phyloP scores from a whole-genome alignment of 129 eudicot species.

The Flaveria trinervia region DNA sequence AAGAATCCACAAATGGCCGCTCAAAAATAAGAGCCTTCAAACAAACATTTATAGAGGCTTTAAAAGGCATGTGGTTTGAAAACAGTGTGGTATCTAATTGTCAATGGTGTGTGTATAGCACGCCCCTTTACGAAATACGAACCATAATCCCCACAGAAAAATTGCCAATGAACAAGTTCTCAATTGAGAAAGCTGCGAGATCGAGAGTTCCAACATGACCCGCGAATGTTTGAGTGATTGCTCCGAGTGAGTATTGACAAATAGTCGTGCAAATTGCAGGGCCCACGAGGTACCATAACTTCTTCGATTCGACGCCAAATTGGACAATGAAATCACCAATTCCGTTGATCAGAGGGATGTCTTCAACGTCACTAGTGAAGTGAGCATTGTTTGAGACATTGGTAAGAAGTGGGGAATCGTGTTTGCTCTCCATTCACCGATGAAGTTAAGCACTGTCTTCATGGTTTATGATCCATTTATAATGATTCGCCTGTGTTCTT shows the following conservation, averaged over 20 bases:
- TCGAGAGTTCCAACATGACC: slow-evolving; percentile 49
- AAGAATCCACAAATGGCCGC: no score
- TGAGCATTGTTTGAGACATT: slow-evolving; percentile 30
- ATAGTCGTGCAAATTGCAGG: slow-evolving; percentile 57
- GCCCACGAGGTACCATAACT: slow-evolving; percentile 53
- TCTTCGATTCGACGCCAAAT: slow-evolving; percentile 49
- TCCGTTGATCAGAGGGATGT: slow-evolving; percentile 46
- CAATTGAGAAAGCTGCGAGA: slow-evolving; percentile 50
- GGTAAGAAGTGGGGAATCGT: slow-evolving; percentile 32
- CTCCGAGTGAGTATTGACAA: slow-evolving; percentile 58
- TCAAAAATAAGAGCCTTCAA: no score
- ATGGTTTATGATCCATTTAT: no score
- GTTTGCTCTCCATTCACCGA: slow-evolving; percentile 26
- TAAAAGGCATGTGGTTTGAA: no score
- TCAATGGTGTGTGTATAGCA: no score
- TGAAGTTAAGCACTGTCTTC: no score
- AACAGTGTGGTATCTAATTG: no score
- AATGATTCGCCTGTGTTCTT: no score
- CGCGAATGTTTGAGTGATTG: slow-evolving; percentile 49
- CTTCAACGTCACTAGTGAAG: slow-evolving; percentile 45
- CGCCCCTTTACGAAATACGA: background rate
- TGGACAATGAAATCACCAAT: slow-evolving; percentile 42
- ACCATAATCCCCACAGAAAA: slow-evolving; percentile 75
- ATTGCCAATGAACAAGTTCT: slow-evolving; percentile 53
- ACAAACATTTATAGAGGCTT: no score